These are phyloP conservation scores for Alternaria postmessia DNA, from an alignment of 2,329 filamentous ascomycete genomes.

Conservation along the genomic window DNA sequence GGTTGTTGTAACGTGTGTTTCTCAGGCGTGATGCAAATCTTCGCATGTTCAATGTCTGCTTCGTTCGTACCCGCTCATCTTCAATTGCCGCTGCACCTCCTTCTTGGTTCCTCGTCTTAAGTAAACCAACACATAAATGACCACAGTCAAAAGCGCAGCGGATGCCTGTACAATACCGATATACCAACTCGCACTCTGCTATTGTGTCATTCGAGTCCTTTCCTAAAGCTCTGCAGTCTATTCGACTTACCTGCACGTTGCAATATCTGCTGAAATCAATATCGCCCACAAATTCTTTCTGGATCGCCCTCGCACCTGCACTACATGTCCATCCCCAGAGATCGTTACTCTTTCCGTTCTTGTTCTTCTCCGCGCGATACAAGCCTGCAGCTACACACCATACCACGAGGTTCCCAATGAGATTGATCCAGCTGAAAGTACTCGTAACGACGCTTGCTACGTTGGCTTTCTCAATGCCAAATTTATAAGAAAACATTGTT, in stretches of 20 bases:
- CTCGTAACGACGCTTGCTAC: constrained; percentile 35
- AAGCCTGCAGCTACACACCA: constrained; percentile 47
- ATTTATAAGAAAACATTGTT: constrained; percentile 47
- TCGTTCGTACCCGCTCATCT: background rate
- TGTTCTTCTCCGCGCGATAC: constrained; percentile 50
- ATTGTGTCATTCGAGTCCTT: constrained; percentile 9
- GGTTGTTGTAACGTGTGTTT: background rate
- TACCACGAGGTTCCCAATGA: constrained; percentile 46
- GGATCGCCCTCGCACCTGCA: constrained; percentile 44
- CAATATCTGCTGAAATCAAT: constrained; percentile 51
- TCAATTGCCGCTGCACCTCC: constrained; percentile 11
- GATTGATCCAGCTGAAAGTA: constrained; percentile 39
- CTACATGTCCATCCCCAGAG: constrained; percentile 56
- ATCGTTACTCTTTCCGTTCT: constrained; percentile 47
- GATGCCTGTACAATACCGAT: constrained; percentile 47
- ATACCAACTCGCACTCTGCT: constrained; percentile 46
- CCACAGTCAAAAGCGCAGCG: constrained; percentile 38
- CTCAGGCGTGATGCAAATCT: background rate
- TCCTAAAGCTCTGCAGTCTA: background rate
- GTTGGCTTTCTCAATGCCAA: constrained; percentile 47
- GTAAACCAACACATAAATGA: constrained; percentile 42
- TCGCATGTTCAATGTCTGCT: background rate
- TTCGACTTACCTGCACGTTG: constrained; percentile 42
- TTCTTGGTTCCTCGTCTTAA: constrained; percentile 43
- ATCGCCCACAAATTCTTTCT: constrained; percentile 47